Conservation (phyloP, 305 asterid genomes). For the Fraxinus angustifolia region DNA sequence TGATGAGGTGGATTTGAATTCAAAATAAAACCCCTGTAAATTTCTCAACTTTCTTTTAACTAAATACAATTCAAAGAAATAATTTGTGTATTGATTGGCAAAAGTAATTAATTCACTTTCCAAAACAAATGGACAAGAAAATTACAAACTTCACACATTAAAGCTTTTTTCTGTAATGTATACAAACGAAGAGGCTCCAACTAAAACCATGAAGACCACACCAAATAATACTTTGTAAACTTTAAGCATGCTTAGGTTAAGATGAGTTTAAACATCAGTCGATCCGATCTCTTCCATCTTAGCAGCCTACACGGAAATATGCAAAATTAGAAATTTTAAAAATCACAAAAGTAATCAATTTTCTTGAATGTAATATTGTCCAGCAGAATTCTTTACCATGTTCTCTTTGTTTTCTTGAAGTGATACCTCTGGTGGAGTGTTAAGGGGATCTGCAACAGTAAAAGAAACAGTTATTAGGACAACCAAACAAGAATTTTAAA, state of each 20-base stretch:
- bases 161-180: slow-evolving; percentile 33
- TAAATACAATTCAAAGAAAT: slow-evolving; percentile 14
- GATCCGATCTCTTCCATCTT: slow-evolving; percentile 33
- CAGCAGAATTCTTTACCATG: slow-evolving; percentile 40
- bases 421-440: slow-evolving; percentile 40
- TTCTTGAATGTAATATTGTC: not conserved
- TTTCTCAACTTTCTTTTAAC: not conserved
- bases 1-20: not conserved
- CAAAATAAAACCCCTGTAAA: not conserved
- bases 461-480: not conserved
- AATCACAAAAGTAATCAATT: not conserved
- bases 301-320: slow-evolving; percentile 27
- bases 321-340: not conserved
- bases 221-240: slow-evolving; percentile 10
- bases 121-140: slow-evolving; percentile 16
- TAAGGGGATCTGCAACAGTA: slow-evolving; percentile 36
- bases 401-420: slow-evolving; percentile 78
- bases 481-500: not conserved
- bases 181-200: slow-evolving; percentile 32
- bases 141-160: slow-evolving; percentile 38
- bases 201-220: slow-evolving; percentile 23
- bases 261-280: slow-evolving; percentile 30
- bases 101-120: slow-evolving; percentile 12
- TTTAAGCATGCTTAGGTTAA: not conserved
- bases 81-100: slow-evolving; percentile 12